These are phyloP conservation scores for Lentinula novae-zelandiae DNA, from an alignment of 1,284 basidiomycete genomes.

Conservation along the genomic window DNA sequence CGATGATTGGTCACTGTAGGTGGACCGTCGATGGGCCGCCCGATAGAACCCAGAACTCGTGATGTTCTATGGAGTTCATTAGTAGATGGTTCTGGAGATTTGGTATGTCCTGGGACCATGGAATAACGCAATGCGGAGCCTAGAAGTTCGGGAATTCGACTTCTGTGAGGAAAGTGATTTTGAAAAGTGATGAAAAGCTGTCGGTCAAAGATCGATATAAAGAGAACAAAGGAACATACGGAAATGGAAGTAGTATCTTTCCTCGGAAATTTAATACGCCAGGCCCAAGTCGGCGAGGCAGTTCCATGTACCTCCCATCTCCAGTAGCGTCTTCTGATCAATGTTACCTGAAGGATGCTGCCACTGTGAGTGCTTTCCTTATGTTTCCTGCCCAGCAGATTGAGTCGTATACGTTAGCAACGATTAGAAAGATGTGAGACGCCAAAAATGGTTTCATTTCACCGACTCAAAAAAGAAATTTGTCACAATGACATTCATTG, in stretches of 20 bases:
- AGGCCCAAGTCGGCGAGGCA: neutral
- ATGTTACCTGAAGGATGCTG: neutral
- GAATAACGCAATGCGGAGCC: neutral
- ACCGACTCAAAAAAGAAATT: neutral
- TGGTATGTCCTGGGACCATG: neutral
- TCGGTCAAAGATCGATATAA: slow-evolving; percentile 2
- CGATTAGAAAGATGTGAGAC: too few species aligned
- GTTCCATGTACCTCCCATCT: neutral
- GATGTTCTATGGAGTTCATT: neutral
- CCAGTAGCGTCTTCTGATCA: neutral
- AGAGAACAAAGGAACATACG: slow-evolving; percentile 2
- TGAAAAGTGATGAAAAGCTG: neutral
- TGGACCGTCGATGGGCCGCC: neutral
- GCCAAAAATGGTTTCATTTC: neutral
- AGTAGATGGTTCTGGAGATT: neutral
- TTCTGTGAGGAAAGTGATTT: neutral
- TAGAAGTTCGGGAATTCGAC: neutral
- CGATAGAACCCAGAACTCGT: neutral
- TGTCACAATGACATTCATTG: neutral
- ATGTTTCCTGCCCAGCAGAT: too few species aligned
- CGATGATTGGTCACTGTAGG: neutral
- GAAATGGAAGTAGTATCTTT: neutral
- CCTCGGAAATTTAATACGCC: neutral
- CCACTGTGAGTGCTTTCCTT: neutral
- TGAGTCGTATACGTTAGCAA: too few species aligned